Evolutionary conservation across 179 eudicot genomes (phyloP).

Genomic region (Patellifolia procumbens): DNA sequence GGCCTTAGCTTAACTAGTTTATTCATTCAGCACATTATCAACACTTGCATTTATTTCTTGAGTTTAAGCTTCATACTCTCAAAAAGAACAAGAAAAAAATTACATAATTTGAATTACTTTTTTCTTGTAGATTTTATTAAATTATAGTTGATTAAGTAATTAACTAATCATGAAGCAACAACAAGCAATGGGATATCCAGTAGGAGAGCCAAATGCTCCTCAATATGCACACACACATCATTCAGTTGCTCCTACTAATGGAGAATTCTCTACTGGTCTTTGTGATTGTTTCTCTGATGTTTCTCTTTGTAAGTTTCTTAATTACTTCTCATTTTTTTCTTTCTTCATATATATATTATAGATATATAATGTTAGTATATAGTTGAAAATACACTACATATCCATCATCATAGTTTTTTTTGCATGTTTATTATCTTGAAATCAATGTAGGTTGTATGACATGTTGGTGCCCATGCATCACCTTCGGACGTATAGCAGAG

Average conservation of each 20-base stretch:
- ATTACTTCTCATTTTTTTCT: too few species aligned
- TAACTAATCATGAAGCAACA: not conserved
- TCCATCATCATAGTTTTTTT: not conserved
- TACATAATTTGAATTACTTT: too few species aligned
- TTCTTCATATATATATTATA: not conserved
- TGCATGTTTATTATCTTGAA: too few species aligned
- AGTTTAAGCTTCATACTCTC: too few species aligned
- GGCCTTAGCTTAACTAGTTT: not conserved
- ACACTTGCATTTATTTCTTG: too few species aligned
- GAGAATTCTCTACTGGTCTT: slow-evolving; percentile 52
- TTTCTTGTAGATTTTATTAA: too few species aligned
- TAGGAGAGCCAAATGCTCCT: not conserved
- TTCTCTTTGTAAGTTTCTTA: slow-evolving; percentile 48
- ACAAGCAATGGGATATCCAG: slow-evolving; percentile 3
- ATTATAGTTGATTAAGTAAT: not conserved
- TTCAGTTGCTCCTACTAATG: not conserved
- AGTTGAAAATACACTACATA: not conserved
- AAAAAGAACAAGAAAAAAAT: too few species aligned
- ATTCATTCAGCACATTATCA: not conserved
- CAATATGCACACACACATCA: not conserved
- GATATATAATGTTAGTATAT: not conserved
- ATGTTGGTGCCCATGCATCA: slow-evolving; percentile 58
- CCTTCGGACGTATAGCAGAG: slow-evolving; percentile 60
- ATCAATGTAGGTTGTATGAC: slow-evolving; percentile 29
- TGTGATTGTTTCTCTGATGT: slow-evolving; percentile 44